Evolutionary conservation across 257 asterid genomes (phyloP), one percentile per base, ranked within the genome.

Genomic region (Rehmannia glutinosa): DNA sequence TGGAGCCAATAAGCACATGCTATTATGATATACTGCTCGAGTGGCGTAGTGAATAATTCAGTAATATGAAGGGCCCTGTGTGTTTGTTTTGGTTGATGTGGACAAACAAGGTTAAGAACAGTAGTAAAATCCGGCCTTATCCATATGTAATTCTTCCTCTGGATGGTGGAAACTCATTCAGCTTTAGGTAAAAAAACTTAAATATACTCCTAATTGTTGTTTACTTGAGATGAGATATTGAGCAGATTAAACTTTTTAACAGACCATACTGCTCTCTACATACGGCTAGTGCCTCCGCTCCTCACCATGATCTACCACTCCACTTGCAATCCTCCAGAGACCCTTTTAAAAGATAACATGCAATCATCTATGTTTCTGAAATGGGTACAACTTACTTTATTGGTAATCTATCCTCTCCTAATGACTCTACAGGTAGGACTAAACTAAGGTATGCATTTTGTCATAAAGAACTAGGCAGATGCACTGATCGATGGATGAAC

Each of bases 1-100:
- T 51, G 78, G 59, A 49, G 54, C 70, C 65, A 62, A 47, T 56
- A 47, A 49, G 46, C 55, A 62, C 66, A 69, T 63, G 70, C 59
- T 60, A 11, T 39, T 8, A 64, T 68, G 33, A 69, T 59, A 11
- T 39, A 68, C 33, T 21, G 43, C 15, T 52, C 13, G 12, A 68
- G 69, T 52, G 72, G 66, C 33, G 21, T 16, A 33, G 49, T 71
- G 46, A 56, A 56, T 55, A 49, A 33, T 50, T 50, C 62, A 61
- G 68, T 72, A 56, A 28, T 53, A 47, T 36, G 53, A 52, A 2
- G 59, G 68, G 46, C 62, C 68, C 25, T 58, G 54, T 19, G 50
- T 66, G 71, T 43, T 30, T 41, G 59, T 59, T 64, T 64, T 58
- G 28, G 66, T 58, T 65, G 77, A 52, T 53, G 39, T 49, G 39